Evolutionary conservation across 768 basidiomycete genomes (phyloP), one percentile per base, ranked within the genome.

Genomic region (Calvatia gigantea): DNA sequence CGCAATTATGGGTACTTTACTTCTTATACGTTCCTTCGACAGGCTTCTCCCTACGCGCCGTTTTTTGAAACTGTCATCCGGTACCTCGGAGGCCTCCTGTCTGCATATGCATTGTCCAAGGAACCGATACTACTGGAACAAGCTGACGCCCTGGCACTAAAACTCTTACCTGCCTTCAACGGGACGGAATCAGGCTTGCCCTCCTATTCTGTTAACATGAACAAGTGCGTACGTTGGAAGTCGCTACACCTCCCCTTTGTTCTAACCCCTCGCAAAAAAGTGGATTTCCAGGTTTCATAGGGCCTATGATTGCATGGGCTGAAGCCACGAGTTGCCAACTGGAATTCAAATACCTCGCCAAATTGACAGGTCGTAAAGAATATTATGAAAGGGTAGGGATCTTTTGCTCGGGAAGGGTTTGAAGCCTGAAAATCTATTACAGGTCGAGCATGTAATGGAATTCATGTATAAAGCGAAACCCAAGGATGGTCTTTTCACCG

Each of bases 21-120:
- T 8, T 15, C 43, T 25, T 29, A 58, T 2, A 42, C 15, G 23
- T 27, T 41, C 23, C 15, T 33, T 52, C 38, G 35, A 19, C 41
- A 62, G 57, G 58, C 75, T 67, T 33, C 60, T 25, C 51, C 58
- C 14, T 73, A 64, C 56, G 79, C 73, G 8, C 80, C 80, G 0
- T 86, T 86, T 67, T 87, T 86, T 57, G 86, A 92, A 72, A 91
- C 89, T 0, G 84, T 85, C 21, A 93, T 93, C 54, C 83, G 90
- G 6, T 76, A 79, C 58, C 72, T 94, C 2, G 91, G 91, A 2
- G 91, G 91, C 1, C 69, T 91, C 0, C 75, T 92, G 2, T 87
- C 85, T 14, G 87, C 89, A 0, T 85, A 91, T 65, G 83, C 89
- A n/a, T 75, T 93, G 2, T 86, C 88, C 0, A 73, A 75, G 0